Percentiles rank a stretch among this genome's conserved stretches.
phyloP scores from a whole-genome alignment of 2,329 filamentous ascomycete species.

The Penicillium sp. region DNA sequence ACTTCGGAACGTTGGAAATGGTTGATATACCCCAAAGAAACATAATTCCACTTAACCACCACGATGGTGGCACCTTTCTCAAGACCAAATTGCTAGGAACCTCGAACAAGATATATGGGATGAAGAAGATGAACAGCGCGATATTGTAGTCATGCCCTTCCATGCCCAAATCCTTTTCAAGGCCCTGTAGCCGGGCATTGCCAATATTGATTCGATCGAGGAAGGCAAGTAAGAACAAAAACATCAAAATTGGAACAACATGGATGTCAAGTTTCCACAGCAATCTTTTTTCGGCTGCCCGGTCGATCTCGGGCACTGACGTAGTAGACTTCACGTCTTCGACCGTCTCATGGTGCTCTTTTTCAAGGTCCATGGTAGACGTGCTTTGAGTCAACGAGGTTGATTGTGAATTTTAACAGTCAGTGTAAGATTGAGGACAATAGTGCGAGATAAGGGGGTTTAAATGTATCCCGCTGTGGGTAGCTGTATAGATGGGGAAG shows the following conservation, averaged over 20 bases:
- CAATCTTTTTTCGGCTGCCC: conserved; percentile 46
- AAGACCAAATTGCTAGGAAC: conserved; percentile 52
- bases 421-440: neutral
- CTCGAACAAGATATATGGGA: conserved; percentile 49
- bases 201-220: conserved; percentile 53
- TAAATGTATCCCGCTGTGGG: neutral
- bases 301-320: conserved; percentile 22
- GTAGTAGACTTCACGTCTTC: conserved; percentile 19
- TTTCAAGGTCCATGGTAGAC: conserved; percentile 14
- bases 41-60: conserved; percentile 46
- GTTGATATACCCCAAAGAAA: conserved; percentile 39
- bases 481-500: neutral
- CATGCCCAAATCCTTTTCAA: conserved; percentile 48
- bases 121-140: conserved; percentile 48
- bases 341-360: conserved; percentile 14
- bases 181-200: conserved; percentile 49
- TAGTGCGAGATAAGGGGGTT: neutral
- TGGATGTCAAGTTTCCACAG: conserved; percentile 52
- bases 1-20: neutral
- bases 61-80: conserved; percentile 44
- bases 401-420: too few relatives aligned
- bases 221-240: conserved; percentile 49
- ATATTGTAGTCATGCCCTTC: conserved; percentile 45
- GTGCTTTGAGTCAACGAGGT: neutral
- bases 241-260: conserved; percentile 50